These are phyloP conservation scores for Phytomonas sp. DNA, from an alignment of 208 protist species.

Conservation along the genomic window DNA sequence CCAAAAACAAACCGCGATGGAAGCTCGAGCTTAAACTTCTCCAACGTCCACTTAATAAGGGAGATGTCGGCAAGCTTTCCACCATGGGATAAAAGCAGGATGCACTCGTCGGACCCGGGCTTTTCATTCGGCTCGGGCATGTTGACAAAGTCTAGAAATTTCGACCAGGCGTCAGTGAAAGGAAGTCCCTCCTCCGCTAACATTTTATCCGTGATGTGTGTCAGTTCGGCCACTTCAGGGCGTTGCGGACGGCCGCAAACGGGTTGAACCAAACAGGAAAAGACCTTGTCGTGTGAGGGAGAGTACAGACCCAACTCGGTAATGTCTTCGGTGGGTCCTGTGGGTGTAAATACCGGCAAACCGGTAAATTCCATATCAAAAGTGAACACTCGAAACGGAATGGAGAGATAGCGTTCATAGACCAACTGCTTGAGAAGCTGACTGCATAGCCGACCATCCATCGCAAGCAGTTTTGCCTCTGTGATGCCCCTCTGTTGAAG, in stretches of 20 bases:
- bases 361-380: constrained; percentile 90
- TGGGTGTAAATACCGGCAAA: constrained; percentile 70
- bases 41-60: constrained; percentile 77
- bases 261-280: constrained; percentile 68
- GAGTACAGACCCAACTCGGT: constrained; percentile 83
- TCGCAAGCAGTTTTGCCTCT: constrained; percentile 69
- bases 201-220: constrained; percentile 71
- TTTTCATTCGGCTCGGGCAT: constrained; percentile 63
- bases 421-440: constrained; percentile 59
- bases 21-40: constrained; percentile 54
- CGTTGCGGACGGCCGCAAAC: constrained; percentile 39
- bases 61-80: constrained; percentile 85
- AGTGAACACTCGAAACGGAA: constrained; percentile 79
- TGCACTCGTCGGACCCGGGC: constrained; percentile 41
- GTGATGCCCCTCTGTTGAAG: constrained; percentile 64
- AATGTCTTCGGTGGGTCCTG: constrained; percentile 85
- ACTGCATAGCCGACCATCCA: constrained; percentile 62
- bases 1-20: constrained; percentile 71
- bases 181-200: constrained; percentile 54
- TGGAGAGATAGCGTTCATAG: constrained; percentile 75
- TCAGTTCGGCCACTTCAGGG: constrained; percentile 60
- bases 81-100: constrained; percentile 79
- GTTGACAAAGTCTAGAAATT: constrained; percentile 57
- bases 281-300: constrained; percentile 51
- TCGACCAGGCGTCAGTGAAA: constrained; percentile 71